phyloP scores from a whole-genome alignment of 2,329 filamentous ascomycete species.

The Colletotrichum echinochloae region DNA sequence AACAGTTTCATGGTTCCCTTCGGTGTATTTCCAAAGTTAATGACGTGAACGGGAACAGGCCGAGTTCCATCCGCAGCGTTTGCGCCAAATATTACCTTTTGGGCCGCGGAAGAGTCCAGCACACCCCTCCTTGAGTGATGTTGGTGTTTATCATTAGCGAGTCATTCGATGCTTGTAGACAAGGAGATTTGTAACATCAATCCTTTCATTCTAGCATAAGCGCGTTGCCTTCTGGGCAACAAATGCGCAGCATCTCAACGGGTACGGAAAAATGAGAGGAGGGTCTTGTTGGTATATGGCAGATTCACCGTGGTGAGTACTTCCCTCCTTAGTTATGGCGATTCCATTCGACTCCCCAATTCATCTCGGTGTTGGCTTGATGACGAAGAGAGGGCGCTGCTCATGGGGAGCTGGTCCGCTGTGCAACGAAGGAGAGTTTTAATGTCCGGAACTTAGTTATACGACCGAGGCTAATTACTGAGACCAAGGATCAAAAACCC shows the following conservation, averaged over 20 bases:
- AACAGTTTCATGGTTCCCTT: not conserved
- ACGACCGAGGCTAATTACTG: not conserved
- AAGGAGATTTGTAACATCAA: slow-evolving; percentile 2
- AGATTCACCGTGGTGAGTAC: not conserved
- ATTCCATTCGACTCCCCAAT: not conserved
- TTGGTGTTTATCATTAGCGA: slow-evolving; percentile 3
- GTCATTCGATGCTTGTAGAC: slow-evolving; percentile 1
- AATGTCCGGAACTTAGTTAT: not conserved
- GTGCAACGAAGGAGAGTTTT: not conserved
- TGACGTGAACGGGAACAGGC: not conserved
- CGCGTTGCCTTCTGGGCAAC: not conserved
- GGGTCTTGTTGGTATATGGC: not conserved
- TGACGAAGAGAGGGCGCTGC: too few species aligned
- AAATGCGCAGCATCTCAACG: not conserved
- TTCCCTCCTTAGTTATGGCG: not conserved
- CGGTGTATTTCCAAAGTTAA: slow-evolving; percentile 9
- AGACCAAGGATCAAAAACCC: not conserved
- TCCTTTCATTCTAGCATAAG: not conserved
- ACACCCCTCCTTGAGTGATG: not conserved
- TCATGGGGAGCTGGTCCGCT: not conserved
- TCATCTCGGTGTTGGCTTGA: not conserved
- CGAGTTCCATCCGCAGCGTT: slow-evolving; percentile 7
- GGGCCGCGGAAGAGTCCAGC: not conserved
- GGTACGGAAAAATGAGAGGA: not conserved
- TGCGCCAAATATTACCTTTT: slow-evolving; percentile 6